Evolutionary conservation across 352 stramenopile genomes (phyloP), one percentile per base, ranked within the genome.

Genomic region (Blastocystis sp.): DNA sequence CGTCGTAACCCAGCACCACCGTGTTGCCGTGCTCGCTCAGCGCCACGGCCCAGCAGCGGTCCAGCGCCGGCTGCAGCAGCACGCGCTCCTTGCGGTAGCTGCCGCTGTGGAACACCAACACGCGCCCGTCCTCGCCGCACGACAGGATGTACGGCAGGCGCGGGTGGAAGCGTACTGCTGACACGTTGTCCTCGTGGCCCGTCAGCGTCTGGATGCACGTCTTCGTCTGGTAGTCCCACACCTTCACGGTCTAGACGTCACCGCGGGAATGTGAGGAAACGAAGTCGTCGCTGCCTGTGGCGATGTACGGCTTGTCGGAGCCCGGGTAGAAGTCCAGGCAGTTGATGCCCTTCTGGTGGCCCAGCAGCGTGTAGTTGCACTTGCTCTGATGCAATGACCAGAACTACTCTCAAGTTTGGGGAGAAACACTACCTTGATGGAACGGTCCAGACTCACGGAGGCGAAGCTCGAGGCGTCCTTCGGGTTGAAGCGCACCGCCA

Each of bases 191-290:
- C n/a, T 94, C 94, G 91, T 99, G 97, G 57, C 97, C 97, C 64
- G 98, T 95, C 24, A 99, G 93, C 45, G 95, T 98, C 91, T 98
- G 96, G 28, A 99, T 95, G 89, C 98, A 98, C 38, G 94, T 95
- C 91, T 98, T 98, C 7, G 97, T 99, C 93, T 98, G 93, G 92
- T 99, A 99, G 92, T 99, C 97, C 96, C 96, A 99, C 87, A 99
- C 97, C 90, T 98, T 98, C 48, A 99, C 94, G 4, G 95, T 98
- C 60, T 88, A 57, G 14, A 69, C 19, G 48, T 34, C 17, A 87
- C 21, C 40, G 57, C 11, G 1, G 24, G 43, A 79, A 14, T n/a
- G n/a, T 21, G 11, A 87, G 34, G 45, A n/a, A 24, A 87, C 77
- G n/a, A 24, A 38, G 87, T 92, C 94, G 90, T 98, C 96, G 7